Base-by-base conservation (phyloP, 2,329 filamentous ascomycete species). In the Nemania sp. region DNA sequence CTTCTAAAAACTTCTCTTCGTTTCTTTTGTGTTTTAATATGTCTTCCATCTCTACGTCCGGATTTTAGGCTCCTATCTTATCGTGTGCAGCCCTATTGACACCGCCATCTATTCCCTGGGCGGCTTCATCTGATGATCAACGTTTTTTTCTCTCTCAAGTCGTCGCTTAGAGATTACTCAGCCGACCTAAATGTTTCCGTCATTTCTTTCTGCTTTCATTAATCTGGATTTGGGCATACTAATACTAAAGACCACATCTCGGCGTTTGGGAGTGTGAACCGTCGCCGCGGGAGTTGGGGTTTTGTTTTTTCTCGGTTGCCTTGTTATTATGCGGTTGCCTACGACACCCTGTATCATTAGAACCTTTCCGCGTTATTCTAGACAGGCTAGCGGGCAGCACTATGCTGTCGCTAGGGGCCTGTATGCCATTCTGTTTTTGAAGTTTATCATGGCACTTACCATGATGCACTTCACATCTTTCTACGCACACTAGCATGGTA, bases 41-140 rank as follows among this genome's bases (percentile, higher is more conserved):
- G 42, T 40, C 17, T 17, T 30, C 23, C 17, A 15, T 33, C 49
- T 52, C 42, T 48, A 40, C 42, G 28, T 33, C 15, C 45, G 19
- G 15, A 33, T 26, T 14, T 23, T 59, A 26, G 34, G 19, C 50
- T 54, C 24, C 36, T 34, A 56, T 52, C 34, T 60, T 30, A 49
- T 23, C 20, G 31, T 47, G 28, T 37, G 19, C 12, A 39, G 33
- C 31, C 9, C 43, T 44, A 44, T 54, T 52, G 53, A 52, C 51
- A 30, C 51, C 45, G 55, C 41, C 20, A 9, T 34, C 36, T 46
- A 44, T 37, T 8, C 6, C 39, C 3, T 30, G 15, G 26, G 47
- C 28, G 20, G 24, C 9, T n/a, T 20, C 50, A 52, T 24, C 37
- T 68, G 64, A 68, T 66, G 64, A 66, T 66, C 59, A 57, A 67